Percentiles rank a stretch among this genome's conserved stretches.
Conservation (phyloP, 148 eudicot species). For the Chenopodium quinoa region DNA sequence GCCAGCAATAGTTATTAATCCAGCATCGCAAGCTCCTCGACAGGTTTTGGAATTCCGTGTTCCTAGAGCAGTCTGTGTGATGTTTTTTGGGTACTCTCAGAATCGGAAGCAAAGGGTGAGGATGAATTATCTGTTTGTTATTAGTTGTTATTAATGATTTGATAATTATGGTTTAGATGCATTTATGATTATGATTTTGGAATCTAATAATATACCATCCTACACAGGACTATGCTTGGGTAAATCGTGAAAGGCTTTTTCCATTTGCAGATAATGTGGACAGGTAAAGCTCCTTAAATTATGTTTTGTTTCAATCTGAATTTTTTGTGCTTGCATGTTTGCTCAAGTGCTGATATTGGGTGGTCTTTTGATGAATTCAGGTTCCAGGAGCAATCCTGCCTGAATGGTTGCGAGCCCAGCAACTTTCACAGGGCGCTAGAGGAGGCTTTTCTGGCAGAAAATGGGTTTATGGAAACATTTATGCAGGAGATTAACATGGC, state of each 20-base stretch:
- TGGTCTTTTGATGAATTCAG: slow-evolving; percentile 37
- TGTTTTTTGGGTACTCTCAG: slow-evolving; percentile 90
- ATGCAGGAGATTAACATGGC: slow-evolving; percentile 80
- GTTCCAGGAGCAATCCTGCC: slow-evolving; percentile 80
- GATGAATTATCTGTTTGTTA: slow-evolving; percentile 14
- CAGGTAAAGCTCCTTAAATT: slow-evolving; percentile 43
- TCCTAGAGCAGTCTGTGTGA: slow-evolving; percentile 65
- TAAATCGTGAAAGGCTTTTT: slow-evolving; percentile 64
- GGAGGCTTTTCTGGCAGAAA: slow-evolving; percentile 90
- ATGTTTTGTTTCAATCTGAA: background rate
- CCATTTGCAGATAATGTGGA: slow-evolving; percentile 76
- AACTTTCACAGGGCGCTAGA: slow-evolving; percentile 82
- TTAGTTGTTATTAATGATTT: slow-evolving; percentile 6
- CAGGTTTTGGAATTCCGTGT: slow-evolving; percentile 67
- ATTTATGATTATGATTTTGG: slow-evolving; percentile 7
- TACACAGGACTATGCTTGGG: slow-evolving; percentile 96
- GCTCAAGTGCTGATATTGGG: background rate
- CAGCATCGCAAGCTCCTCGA: slow-evolving; percentile 67
- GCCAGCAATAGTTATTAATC: slow-evolving; percentile 95
- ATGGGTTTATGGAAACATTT: slow-evolving; percentile 75
- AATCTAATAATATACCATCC: slow-evolving; percentile 9
- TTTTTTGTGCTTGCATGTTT: background rate
- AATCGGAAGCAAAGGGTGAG: slow-evolving; percentile 86
- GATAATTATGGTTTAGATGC: slow-evolving; percentile 22
- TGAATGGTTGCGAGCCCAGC: slow-evolving; percentile 54